Evolutionary conservation across 208 protist species (phyloP), one percentile per base, ranked within the genome.

Genomic region (Vickermania spadyakhi): DNA sequence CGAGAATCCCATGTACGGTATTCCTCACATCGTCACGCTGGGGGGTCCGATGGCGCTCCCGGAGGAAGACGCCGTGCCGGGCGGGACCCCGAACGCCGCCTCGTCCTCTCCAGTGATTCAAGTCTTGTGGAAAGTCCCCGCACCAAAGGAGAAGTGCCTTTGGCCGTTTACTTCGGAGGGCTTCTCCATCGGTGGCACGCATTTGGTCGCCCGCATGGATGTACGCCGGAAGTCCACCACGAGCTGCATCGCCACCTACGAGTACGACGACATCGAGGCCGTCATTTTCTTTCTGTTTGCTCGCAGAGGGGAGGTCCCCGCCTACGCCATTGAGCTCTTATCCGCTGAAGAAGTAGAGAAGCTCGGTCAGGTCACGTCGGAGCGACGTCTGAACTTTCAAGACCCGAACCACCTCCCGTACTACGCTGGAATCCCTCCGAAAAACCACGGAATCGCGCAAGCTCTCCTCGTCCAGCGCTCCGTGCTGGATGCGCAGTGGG

Each of bases 231-330:
- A 84, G 72, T 69, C 70, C 28, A 72, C 74, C 22, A 52, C 36
- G 1, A 53, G 28, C 22, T 66, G 84, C 11, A 68, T 67, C 27
- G 62, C 70, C 11, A 65, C 58, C 31, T 79, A 64, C 57, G 60
- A 68, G 63, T 29, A 73, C 1, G 41, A 68, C 0, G 68, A 82
- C 56, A 72, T 89, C 25, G 41, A 64, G 28, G 68, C 70, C 1
- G 68, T 86, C 50, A 72, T 91, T 31, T 58, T 94, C 55, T 91
- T 91, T 58, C 56, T 91, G 31, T 91, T 94, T 71, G 76, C 66
- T 45, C 80, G 81, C 52, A 84, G 78, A 29, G 73, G 77, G 13
- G 58, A 64, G 14, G 60, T 88, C n/a, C 84, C 82, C 18, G 69
- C 77, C 13, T 83, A 94, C 75, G 79, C 66, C 58, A 77, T 94